These are phyloP conservation scores for Ophiosphaerella korrae DNA, from an alignment of 2,329 filamentous ascomycete species.

Conservation along the genomic window DNA sequence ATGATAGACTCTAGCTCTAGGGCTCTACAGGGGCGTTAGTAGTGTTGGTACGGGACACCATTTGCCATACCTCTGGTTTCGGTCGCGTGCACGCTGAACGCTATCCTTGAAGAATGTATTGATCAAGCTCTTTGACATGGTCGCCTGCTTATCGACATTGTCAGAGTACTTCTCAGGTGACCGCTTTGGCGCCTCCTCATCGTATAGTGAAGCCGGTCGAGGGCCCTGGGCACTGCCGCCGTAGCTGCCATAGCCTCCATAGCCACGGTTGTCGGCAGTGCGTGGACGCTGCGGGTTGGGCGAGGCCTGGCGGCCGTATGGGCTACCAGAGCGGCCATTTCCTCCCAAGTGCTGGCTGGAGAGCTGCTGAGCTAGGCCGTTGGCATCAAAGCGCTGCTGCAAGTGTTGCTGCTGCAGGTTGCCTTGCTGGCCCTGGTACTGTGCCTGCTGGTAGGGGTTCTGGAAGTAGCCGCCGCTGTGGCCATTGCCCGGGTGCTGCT, in stretches of 20 bases:
- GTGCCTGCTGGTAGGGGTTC: conserved; percentile 53
- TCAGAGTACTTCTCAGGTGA: conserved; percentile 88
- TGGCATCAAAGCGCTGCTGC: conserved; percentile 70
- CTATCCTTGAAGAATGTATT: conserved; percentile 96
- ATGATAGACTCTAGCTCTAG: conserved; percentile 90
- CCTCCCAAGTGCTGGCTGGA: conserved; percentile 90
- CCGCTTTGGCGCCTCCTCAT: conserved; percentile 74
- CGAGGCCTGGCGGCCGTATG: conserved; percentile 72
- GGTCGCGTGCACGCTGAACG: conserved; percentile 91
- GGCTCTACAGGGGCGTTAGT: conserved; percentile 64
- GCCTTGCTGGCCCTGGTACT: conserved; percentile 57
- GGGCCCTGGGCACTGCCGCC: conserved; percentile 69
- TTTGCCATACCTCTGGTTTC: conserved; percentile 81
- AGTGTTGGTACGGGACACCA: neutral
- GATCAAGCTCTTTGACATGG: conserved; percentile 68
- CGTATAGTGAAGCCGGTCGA: conserved; percentile 58
- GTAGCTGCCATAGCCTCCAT: conserved; percentile 65
- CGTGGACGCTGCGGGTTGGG: conserved; percentile 77
- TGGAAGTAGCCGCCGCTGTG: conserved; percentile 57
- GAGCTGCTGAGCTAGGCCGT: conserved; percentile 92
- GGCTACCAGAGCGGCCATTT: conserved; percentile 68
- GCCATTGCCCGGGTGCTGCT: conserved; percentile 49
- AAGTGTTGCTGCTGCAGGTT: conserved; percentile 57
- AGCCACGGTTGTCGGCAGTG: conserved; percentile 72
- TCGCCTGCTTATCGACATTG: conserved; percentile 76